A percentile compares a stretch with the other conserved stretches of the same genome.
These are phyloP conservation scores for Pigoraptor vietnamica DNA, from an alignment of 78 protist genomes.

Conservation along the genomic window DNA sequence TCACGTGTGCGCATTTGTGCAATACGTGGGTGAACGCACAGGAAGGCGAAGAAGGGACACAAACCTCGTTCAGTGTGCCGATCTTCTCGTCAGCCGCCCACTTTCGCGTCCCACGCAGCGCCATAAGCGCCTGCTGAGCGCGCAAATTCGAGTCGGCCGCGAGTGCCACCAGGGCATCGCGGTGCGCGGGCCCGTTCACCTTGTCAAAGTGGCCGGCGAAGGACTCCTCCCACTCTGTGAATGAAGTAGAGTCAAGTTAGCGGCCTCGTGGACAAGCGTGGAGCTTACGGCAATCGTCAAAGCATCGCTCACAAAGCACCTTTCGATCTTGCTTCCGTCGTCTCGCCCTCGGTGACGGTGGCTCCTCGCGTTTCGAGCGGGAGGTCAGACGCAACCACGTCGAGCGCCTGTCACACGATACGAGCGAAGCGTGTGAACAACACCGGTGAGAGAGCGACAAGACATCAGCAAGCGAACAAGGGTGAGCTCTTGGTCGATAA, in stretches of 20 bases:
- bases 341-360: not conserved
- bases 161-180: not conserved
- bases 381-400: not conserved
- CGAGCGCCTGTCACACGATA: not conserved
- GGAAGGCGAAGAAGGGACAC: not conserved
- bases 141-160: not conserved
- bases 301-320: not conserved
- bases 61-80: not conserved
- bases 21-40: too few relatives aligned
- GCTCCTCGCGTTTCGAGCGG: not conserved
- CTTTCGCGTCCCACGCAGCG: not conserved
- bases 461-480: not conserved
- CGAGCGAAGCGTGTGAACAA: not conserved
- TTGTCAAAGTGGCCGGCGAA: not conserved
- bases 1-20: too few relatives aligned
- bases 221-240: not conserved
- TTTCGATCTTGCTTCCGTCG: not conserved
- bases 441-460: not conserved
- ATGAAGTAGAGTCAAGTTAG: not conserved
- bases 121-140: not conserved
- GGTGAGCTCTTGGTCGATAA: not conserved
- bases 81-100: not conserved
- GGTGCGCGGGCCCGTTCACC: not conserved
- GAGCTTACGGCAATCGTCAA: not conserved
- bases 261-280: not conserved